Conservation (phyloP, 169 alveolate genomes). For the Cystoisospora suis region DNA sequence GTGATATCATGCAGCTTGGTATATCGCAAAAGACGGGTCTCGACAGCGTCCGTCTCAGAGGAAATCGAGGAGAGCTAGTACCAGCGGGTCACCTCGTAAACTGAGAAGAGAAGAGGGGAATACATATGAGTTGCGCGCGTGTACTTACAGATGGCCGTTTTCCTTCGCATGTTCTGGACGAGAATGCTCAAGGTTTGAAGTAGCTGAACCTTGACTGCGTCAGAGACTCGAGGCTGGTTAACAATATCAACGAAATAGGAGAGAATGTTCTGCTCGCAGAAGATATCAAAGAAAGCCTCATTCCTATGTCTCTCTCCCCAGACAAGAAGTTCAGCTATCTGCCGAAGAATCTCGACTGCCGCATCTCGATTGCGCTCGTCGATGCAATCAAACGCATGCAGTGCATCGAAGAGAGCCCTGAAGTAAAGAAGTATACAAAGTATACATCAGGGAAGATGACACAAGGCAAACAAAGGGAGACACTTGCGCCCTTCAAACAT, state of each 20-base stretch:
- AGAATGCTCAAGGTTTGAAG: constrained; percentile 65
- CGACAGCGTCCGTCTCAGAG: too few species aligned
- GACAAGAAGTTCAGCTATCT: constrained; percentile 62
- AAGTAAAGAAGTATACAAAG: not conserved
- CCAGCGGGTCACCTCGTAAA: too few species aligned
- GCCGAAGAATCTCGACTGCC: constrained; percentile 59
- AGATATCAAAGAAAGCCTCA: constrained; percentile 52
- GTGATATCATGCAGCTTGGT: too few species aligned
- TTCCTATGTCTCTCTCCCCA: constrained; percentile 65
- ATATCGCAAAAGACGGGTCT: too few species aligned
- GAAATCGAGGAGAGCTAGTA: too few species aligned
- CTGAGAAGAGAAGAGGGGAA: too few species aligned
- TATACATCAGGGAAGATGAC: not conserved
- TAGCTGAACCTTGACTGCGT: constrained; percentile 63
- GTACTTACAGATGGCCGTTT: constrained; percentile 63
- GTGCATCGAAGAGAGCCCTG: constrained; percentile 62
- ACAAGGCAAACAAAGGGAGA: not conserved
- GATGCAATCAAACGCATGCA: constrained; percentile 50
- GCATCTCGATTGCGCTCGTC: constrained; percentile 53
- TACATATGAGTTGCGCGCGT: too few species aligned
- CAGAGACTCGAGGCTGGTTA: constrained; percentile 45
- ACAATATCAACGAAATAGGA: constrained; percentile 50
- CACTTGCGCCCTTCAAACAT: too few species aligned
- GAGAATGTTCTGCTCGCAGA: constrained; percentile 66
- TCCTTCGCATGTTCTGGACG: constrained; percentile 60